Evolutionary conservation across 2,329 filamentous ascomycete species (phyloP).

Genomic region (Aspergillus fumigatiaffinis): DNA sequence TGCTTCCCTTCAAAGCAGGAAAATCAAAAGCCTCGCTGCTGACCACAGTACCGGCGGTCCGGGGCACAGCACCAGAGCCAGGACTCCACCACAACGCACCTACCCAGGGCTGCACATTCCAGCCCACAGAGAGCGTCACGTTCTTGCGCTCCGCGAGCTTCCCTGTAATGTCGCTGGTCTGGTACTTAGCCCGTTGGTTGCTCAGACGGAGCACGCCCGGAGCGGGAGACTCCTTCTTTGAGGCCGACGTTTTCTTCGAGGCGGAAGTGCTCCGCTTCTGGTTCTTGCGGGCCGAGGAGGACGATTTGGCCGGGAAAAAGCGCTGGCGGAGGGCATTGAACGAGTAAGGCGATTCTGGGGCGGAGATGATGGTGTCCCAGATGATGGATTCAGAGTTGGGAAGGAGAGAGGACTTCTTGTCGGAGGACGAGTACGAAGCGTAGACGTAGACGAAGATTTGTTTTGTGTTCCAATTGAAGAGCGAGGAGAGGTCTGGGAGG

Average conservation of each 20-base stretch:
- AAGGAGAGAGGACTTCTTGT: slow-evolving; percentile 18
- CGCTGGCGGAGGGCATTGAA: slow-evolving; percentile 34
- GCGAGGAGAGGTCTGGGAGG: slow-evolving; percentile 67
- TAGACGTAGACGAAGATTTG: slow-evolving; percentile 96
- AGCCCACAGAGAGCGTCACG: slow-evolving; percentile 76
- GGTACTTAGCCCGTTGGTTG: slow-evolving; percentile 92
- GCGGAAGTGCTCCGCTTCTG: not conserved
- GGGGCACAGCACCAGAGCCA: slow-evolving; percentile 44
- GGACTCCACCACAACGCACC: slow-evolving; percentile 81
- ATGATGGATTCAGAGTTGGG: slow-evolving; percentile 66
- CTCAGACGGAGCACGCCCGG: slow-evolving; percentile 69
- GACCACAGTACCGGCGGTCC: slow-evolving; percentile 50
- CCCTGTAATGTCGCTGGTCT: slow-evolving; percentile 85
- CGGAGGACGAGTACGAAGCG: slow-evolving; percentile 59
- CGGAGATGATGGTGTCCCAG: slow-evolving; percentile 92
- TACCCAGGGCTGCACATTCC: slow-evolving; percentile 98
- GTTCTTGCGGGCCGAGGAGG: not conserved
- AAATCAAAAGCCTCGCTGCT: slow-evolving; percentile 52
- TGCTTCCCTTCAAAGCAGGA: slow-evolving; percentile 52
- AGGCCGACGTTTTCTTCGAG: not conserved
- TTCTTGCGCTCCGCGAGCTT: slow-evolving; percentile 69
- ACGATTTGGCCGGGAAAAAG: slow-evolving; percentile 27
- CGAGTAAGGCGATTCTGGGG: slow-evolving; percentile 45
- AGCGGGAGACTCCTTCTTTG: slow-evolving; percentile 10
- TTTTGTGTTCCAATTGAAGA: slow-evolving; percentile 99